Conservation (phyloP, 73 alveolate genomes). For the Paramecium octaurelia region DNA sequence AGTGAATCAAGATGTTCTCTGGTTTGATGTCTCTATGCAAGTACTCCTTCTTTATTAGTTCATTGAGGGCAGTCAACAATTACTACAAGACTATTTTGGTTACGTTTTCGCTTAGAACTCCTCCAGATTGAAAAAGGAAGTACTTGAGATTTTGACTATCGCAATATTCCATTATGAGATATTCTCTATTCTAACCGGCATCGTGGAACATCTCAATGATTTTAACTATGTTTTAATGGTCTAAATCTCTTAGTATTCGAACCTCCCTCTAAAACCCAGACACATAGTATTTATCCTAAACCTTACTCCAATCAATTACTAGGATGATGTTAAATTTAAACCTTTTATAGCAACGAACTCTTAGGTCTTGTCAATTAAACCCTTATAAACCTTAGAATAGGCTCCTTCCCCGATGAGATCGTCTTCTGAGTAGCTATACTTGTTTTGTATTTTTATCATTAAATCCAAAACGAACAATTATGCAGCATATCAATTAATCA, state of each 20-base stretch:
- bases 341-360: conserved; percentile 57
- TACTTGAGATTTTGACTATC: neutral
- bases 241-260: conserved; percentile 34
- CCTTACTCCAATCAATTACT: conserved; percentile 12
- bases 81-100: neutral
- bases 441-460: conserved; percentile 8
- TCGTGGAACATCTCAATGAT: neutral
- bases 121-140: neutral
- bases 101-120: neutral
- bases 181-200: neutral
- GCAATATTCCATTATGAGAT: neutral
- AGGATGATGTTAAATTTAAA: neutral
- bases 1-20: conserved; percentile 45
- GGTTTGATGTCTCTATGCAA: conserved; percentile 59
- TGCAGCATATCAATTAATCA: neutral
- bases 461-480: neutral
- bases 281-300: neutral
- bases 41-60: neutral
- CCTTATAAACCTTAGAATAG: conserved; percentile 26
- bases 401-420: conserved; percentile 55
- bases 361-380: conserved; percentile 1
- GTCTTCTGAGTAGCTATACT: neutral
- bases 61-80: neutral
- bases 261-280: neutral
- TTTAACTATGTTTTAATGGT: neutral